Conservation (phyloP, 2,329 filamentous ascomycete genomes). For the Paecilomyces fulvus region DNA sequence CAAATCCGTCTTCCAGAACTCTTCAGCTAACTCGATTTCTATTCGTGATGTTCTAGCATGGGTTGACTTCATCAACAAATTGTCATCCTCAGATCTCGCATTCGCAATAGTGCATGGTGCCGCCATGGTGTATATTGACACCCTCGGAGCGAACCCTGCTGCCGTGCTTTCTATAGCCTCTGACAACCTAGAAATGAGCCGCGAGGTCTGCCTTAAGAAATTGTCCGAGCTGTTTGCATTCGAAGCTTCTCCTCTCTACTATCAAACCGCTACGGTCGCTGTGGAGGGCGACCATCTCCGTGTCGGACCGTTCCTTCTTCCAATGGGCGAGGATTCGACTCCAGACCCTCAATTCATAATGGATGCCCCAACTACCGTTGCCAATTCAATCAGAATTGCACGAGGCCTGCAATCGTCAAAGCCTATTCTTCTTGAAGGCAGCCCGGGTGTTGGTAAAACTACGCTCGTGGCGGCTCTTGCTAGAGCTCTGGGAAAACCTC, state of each 20-base stretch:
- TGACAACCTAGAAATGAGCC: conserved; percentile 61
- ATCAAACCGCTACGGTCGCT: conserved; percentile 50
- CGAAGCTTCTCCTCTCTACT: conserved; percentile 60
- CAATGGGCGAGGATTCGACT: conserved; percentile 41
- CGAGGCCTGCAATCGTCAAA: conserved; percentile 82
- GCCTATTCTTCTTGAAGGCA: conserved; percentile 89
- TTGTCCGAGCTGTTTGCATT: conserved; percentile 58
- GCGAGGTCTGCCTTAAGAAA: conserved; percentile 63
- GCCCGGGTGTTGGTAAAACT: conserved; percentile 96
- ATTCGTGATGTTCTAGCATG: conserved; percentile 88
- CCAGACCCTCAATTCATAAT: conserved; percentile 63
- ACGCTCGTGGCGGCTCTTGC: conserved; percentile 83
- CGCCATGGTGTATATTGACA: conserved; percentile 91
- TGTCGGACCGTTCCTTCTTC: conserved; percentile 68
- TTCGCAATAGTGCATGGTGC: conserved; percentile 70
- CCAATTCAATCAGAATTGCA: conserved; percentile 84
- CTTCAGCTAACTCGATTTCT: conserved; percentile 69
- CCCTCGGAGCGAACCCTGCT: conserved; percentile 88
- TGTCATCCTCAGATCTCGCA: conserved; percentile 38
- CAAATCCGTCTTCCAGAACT: conserved; percentile 66
- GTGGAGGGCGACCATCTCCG: conserved; percentile 48
- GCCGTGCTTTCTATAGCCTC: conserved; percentile 68
- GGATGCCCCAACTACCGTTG: conserved; percentile 77
- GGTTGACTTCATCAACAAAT: conserved; percentile 83
- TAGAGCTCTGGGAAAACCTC: conserved; percentile 64